Conservation (phyloP, 768 basidiomycete species). For the Termitomyces sp. region DNA sequence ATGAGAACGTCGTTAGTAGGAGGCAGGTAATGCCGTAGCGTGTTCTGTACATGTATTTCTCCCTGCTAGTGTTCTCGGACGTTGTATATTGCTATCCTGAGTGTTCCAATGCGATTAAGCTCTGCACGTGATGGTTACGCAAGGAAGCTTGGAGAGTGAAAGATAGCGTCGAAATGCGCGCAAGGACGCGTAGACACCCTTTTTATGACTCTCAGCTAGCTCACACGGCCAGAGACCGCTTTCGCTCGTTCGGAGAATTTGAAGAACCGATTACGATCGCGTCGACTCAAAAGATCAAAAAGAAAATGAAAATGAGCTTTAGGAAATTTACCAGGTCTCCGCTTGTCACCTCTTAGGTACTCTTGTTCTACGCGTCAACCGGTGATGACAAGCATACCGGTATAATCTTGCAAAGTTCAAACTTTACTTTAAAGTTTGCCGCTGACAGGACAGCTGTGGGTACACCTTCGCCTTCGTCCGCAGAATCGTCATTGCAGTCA, state of each 20-base stretch:
- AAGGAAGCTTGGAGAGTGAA: not conserved
- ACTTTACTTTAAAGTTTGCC: conserved; percentile 21
- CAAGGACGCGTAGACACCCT: not conserved
- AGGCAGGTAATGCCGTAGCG: not conserved
- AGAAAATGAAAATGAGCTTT: not conserved
- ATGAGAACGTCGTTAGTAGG: conserved; percentile 39
- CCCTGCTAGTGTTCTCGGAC: not conserved
- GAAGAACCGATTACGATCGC: not conserved
- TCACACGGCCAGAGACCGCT: not conserved
- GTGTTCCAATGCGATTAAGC: not conserved
- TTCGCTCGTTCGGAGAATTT: not conserved
- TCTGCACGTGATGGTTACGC: not conserved
- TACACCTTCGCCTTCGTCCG: conserved; percentile 13
- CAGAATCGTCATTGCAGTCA: conserved; percentile 64
- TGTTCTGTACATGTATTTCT: not conserved
- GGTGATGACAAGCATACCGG: not conserved
- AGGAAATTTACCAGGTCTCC: not conserved
- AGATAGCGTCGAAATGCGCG: not conserved
- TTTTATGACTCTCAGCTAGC: not conserved
- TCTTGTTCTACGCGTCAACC: not conserved
- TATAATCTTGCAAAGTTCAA: not conserved
- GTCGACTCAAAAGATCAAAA: not conserved
- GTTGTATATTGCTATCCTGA: not conserved
- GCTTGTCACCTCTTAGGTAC: not conserved
- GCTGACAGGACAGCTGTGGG: conserved; percentile 16